Base-by-base conservation (phyloP, 2,329 filamentous ascomycete species). In the Verticillium tricorpus region DNA sequence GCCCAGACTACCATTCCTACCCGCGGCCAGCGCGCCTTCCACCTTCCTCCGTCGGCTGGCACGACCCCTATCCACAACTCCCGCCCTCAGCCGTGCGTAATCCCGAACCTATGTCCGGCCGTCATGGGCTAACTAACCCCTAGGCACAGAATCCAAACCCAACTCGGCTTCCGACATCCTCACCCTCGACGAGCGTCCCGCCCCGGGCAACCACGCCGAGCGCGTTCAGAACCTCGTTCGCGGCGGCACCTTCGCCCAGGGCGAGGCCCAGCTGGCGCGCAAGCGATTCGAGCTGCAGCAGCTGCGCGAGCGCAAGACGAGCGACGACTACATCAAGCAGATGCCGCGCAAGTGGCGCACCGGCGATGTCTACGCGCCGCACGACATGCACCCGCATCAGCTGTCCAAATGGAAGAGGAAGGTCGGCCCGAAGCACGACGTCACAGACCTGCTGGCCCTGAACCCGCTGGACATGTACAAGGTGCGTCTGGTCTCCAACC, bases 301-400 rank as follows among this genome's bases (percentile, higher is more conserved):
- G 61, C 67, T 79, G 60, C 71, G 71, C 66, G 73, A 75, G 66
- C 71, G 73, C 66, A 77, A 77, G 69, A 68, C 74, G 56, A 77
- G 76, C 59, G 77, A 78, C 55, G 85, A 86, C 65, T 86, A 86
- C 73, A 76, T 86, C 68, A 80, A 77, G 65, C 87, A 91, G 75
- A 83, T 89, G 75, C 82, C 85, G 39, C 88, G 93, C 57, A 82
- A 83, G 50, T 98, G 90, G 89, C 81, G 82, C 69, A 70, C 79
- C 0, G 95, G 95, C 68, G 93, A 98, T 72, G 83, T 97, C 59
- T 98, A 98, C 77, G 85, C 93, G 63, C 95, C 95, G 37, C 91
- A 93, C 72, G 95, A 99, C 76, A 76, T 99, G 72, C 89, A 86
- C 61, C 82, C 87, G 28, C 78, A 80, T 39, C 93, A 97, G 83